Evolutionary conservation across 1,284 basidiomycete species (phyloP), one percentile per base, ranked within the genome.

Genomic region (Papiliotrema nemorosa): DNA sequence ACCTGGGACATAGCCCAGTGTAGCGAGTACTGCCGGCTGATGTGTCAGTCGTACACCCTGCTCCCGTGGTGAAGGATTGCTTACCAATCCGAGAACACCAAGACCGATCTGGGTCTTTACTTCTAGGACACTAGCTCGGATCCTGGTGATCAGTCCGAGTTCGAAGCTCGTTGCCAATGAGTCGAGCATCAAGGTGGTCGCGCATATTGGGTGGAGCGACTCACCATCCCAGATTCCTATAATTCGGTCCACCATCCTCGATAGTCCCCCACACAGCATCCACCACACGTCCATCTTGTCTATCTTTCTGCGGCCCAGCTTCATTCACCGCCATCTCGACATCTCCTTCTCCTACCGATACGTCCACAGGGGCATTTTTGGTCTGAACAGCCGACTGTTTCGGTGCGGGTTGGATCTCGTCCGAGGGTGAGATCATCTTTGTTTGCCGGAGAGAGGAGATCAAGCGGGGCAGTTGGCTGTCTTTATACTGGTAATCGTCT

Each of bases 201-300:
- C 16, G 9, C 31, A 16, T 16, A 33, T n/a, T n/a, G n/a, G n/a
- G n/a, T 6, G n/a, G 35, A 20, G 10, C 18, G 10, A 37, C 35
- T 14, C 35, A 37, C 69, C 66, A 69, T 25, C 64, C 62, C 4
- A 69, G 54, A 38, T 59, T 64, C 36, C 63, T 54, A 50, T 71
- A 71, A 43, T 69, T 68, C 6, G 69, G 67, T 16, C 62, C 65
- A 24, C 55, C 47, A 31, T 62, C 67, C 24, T 62, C 64, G n/a
- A 67, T 52, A 18, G 57, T 57, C 29, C 69, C 69, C 63, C 67
- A 71, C 2, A 71, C 69, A 21, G 64, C 67, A 53, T 71, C 69
- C 18, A 58, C 54, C 29, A 52, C 31, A 26, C 27, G n/a, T 49
- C 16, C 35, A 34, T 41, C 22, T 14, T 26, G 33, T 16, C 20